Base-by-base conservation (phyloP, 2,329 filamentous ascomycete species). In the Aspergillus sp. region DNA sequence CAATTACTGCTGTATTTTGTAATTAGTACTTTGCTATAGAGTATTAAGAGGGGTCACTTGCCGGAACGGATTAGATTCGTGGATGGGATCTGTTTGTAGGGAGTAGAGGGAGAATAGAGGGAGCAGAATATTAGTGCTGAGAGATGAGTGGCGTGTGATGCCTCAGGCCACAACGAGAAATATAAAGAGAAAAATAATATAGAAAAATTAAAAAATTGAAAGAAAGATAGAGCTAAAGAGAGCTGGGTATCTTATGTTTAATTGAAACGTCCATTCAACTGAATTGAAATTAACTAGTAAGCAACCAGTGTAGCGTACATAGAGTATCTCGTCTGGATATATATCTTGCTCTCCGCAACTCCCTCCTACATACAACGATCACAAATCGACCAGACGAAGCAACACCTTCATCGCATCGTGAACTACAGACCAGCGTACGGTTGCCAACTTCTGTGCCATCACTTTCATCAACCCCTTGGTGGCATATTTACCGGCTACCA, bases 361-460 rank as follows among this genome's bases (percentile, higher is more conserved):
- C n/a, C 9, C 17, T 17, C 37, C 15, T 12, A 4, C 17, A 6
- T 3, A 15, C 5, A 22, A 15, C 5, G 5, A 39, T 39, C 37
- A 39, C 37, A 12, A 17, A 20, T 10, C 37, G 48, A 55, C 59
- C 41, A 62, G 47, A 9, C 47, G 50, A 7, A 60, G 47, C 37
- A 84, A 56, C 3, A 83, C 79, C 52, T 78, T 74, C 66, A 82
- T 80, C 0, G 77, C 80, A 56, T 81, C 77, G 53, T 82, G 79
- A 4, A 84, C 75, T 3, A 84, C 79, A 0, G 78, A 79, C 81
- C 81, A 84, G 45, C 81, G 59, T 1, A 83, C 74, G 48, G 76
- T 80, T 9, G 74, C 74, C 53, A 84, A 56, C 32, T 75, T 72
- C 54, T 76, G 73, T 2, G 76, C 77, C 64, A 83, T 80, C 0